A percentile compares a stretch with the other conserved stretches of the same genome.
Conservation (phyloP, 257 asterid species). For the Vinca minor region DNA sequence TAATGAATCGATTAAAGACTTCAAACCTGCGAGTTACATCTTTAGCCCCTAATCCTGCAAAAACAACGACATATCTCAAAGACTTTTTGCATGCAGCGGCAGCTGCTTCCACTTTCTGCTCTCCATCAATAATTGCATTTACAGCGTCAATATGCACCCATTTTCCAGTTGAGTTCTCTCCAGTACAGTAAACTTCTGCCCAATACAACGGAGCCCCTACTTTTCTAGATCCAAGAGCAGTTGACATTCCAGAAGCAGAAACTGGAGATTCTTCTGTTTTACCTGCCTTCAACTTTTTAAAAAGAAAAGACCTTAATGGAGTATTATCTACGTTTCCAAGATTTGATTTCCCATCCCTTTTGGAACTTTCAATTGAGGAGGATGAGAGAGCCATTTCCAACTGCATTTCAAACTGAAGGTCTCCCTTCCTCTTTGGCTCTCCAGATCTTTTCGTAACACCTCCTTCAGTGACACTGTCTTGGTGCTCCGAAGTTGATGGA, state of each 20-base stretch:
- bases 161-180: constrained; percentile 82
- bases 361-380: constrained; percentile 46
- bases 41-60: constrained; percentile 95
- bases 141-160: constrained; percentile 94
- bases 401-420: constrained; percentile 85
- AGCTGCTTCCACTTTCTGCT: constrained; percentile 82
- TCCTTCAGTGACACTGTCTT: constrained; percentile 32
- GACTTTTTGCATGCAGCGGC: constrained; percentile 86
- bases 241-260: constrained; percentile 54
- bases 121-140: constrained; percentile 78
- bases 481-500: constrained; percentile 28
- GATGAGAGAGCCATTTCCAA: constrained; percentile 82
- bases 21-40: constrained; percentile 95
- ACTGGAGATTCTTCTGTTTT: constrained; percentile 41
- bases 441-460: constrained; percentile 24
- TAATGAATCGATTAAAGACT: constrained; percentile 14
- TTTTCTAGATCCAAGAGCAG: constrained; percentile 82
- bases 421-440: constrained; percentile 70
- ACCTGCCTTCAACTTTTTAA: constrained; percentile 39
- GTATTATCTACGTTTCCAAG: constrained; percentile 31
- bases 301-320: constrained; percentile 30
- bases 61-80: constrained; percentile 85
- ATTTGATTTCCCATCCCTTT: constrained; percentile 21
- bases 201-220: constrained; percentile 92
- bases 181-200: constrained; percentile 88